These are phyloP conservation scores for Solanum chacoense DNA, from an alignment of 305 asterid genomes.

Conservation along the genomic window DNA sequence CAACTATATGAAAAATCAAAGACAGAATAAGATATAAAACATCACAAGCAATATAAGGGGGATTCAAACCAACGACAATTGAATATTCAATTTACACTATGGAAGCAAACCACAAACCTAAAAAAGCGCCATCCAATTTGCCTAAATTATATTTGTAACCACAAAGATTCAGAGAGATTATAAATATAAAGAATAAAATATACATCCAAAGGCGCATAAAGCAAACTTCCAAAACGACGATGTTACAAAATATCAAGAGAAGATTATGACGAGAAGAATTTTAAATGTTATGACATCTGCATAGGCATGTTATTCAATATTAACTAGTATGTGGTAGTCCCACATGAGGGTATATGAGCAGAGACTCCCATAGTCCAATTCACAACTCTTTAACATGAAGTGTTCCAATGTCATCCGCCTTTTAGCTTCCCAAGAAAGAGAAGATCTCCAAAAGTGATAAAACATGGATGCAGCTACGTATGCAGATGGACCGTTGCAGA, in stretches of 20 bases:
- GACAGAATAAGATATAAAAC: not conserved
- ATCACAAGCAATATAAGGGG: not conserved
- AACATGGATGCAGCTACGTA: not conserved
- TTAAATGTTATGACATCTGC: not conserved
- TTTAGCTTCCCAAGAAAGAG: not conserved
- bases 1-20: not conserved
- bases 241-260: not conserved
- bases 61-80: not conserved
- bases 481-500: not conserved
- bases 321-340: not conserved
- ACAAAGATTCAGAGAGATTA: not conserved
- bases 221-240: not conserved
- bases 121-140: not conserved
- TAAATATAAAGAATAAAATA: not conserved
- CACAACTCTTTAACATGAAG: not conserved
- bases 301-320: not conserved
- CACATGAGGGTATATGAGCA: not conserved
- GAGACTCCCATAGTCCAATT: not conserved
- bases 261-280: not conserved
- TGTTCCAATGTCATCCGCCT: not conserved
- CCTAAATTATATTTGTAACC: not conserved
- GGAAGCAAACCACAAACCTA: not conserved
- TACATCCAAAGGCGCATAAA: not conserved
- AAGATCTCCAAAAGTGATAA: not conserved
- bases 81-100: not conserved